These are phyloP conservation scores for Cercis canadensis DNA, from an alignment of 306 rosid genomes.

Conservation along the genomic window DNA sequence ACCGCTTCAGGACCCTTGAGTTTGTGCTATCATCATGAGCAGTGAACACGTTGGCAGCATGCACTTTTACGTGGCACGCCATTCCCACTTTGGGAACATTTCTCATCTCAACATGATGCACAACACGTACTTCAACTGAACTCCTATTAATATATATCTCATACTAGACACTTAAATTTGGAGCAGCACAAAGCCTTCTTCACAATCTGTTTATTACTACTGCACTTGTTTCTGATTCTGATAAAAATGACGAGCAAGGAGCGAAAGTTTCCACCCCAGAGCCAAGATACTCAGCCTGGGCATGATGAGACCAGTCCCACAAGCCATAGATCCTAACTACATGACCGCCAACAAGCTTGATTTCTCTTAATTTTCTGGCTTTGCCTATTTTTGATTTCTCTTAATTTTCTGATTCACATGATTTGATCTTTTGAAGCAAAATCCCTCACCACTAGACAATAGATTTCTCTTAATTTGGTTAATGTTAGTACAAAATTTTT, in stretches of 20 bases:
- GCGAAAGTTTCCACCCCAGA: conserved; percentile 58
- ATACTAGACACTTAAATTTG: neutral
- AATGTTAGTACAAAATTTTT: too few relatives aligned
- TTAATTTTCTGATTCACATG: too few relatives aligned
- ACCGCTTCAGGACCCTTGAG: too few relatives aligned
- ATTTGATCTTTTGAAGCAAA: too few relatives aligned
- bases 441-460: too few relatives aligned
- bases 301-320: conserved; percentile 60
- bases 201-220: neutral
- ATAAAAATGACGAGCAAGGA: conserved; percentile 43
- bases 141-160: neutral
- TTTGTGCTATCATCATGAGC: too few relatives aligned
- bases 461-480: too few relatives aligned
- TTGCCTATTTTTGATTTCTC: too few relatives aligned
- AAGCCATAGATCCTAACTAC: conserved; percentile 43
- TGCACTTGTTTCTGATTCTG: neutral
- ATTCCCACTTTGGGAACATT: conserved; percentile 14
- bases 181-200: neutral
- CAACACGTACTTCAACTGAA: conserved; percentile 18
- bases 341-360: conserved; percentile 52
- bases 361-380: neutral
- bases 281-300: conserved; percentile 58
- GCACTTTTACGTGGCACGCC: conserved; percentile 44
- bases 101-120: conserved; percentile 4
- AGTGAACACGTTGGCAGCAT: conserved; percentile 35